Conservation (phyloP, 2,329 filamentous ascomycete species). For the Scytalidium sp. region DNA sequence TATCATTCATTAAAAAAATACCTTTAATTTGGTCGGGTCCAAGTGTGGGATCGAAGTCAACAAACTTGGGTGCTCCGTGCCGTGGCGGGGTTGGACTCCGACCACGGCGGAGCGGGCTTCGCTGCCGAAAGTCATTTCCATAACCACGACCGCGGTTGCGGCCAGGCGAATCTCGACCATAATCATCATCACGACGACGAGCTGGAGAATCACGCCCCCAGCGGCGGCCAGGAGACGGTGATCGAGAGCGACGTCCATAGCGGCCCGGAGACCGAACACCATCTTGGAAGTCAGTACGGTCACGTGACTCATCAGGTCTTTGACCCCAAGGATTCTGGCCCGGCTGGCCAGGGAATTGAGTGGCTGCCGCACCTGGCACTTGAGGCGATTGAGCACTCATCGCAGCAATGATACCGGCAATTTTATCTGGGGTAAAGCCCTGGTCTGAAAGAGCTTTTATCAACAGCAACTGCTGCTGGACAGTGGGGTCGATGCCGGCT, state of each 20-base stretch:
- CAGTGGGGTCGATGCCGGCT: constrained; percentile 46
- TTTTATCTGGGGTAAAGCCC: constrained; percentile 73
- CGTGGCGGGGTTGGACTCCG: constrained; percentile 58
- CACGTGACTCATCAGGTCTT: constrained; percentile 45
- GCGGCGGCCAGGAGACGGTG: constrained; percentile 73
- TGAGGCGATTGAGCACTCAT: constrained; percentile 19
- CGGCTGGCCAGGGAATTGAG: constrained; percentile 27
- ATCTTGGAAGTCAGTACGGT: constrained; percentile 52
- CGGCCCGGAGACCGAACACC: constrained; percentile 52
- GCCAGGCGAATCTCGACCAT: constrained; percentile 66
- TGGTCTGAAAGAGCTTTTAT: constrained; percentile 74
- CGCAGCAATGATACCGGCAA: constrained; percentile 48
- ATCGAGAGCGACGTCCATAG: constrained; percentile 65
- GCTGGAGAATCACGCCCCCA: constrained; percentile 61
- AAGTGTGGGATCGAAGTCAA: constrained; percentile 75
- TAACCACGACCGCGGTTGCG: constrained; percentile 56
- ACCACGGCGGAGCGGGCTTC: constrained; percentile 73
- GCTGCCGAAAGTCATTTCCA: constrained; percentile 76
- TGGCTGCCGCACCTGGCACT: constrained; percentile 26
- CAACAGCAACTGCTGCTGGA: constrained; percentile 70
- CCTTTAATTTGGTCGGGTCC: constrained; percentile 77
- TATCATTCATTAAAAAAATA: constrained; percentile 25
- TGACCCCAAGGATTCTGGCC: constrained; percentile 38
- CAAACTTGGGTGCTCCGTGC: constrained; percentile 50
- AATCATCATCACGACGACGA: constrained; percentile 46